These are phyloP conservation scores for Xylaria sp. DNA, from an alignment of 2,329 filamentous ascomycete genomes.

Conservation along the genomic window DNA sequence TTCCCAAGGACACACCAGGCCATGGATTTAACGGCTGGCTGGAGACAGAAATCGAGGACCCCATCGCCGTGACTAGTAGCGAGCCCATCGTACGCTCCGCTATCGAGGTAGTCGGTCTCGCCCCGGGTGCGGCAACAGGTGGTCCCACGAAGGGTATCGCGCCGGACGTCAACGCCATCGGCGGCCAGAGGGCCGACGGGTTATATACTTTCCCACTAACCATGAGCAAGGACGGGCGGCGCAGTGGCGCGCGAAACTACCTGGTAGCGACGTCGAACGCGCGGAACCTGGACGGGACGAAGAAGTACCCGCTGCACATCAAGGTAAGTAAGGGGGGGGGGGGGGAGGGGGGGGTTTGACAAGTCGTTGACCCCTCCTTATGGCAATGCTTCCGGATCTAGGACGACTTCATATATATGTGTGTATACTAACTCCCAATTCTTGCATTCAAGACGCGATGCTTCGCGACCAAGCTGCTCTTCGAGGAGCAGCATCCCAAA, in stretches of 20 bases:
- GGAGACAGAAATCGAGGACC: background rate
- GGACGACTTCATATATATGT: background rate
- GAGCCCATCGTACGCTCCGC: background rate
- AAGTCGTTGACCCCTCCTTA: background rate
- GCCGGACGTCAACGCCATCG: background rate
- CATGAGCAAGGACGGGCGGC: background rate
- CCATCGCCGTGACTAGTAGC: background rate
- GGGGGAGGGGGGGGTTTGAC: too few species aligned
- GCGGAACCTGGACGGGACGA: background rate
- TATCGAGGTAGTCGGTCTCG: background rate
- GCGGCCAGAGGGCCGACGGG: background rate
- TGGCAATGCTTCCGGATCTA: background rate
- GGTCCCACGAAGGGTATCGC: background rate
- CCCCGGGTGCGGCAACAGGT: background rate
- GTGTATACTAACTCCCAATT: background rate
- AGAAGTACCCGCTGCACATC: background rate
- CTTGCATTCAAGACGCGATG: background rate
- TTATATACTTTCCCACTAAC: background rate
- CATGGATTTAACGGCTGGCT: background rate
- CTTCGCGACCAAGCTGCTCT: background rate
- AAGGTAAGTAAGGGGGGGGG: background rate
- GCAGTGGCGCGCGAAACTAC: background rate
- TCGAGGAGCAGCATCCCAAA: background rate
- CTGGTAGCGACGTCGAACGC: background rate
- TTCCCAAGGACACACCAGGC: background rate